These are phyloP conservation scores for Botrytis cinerea DNA, from an alignment of 2,329 filamentous ascomycete species.

Conservation along the genomic window DNA sequence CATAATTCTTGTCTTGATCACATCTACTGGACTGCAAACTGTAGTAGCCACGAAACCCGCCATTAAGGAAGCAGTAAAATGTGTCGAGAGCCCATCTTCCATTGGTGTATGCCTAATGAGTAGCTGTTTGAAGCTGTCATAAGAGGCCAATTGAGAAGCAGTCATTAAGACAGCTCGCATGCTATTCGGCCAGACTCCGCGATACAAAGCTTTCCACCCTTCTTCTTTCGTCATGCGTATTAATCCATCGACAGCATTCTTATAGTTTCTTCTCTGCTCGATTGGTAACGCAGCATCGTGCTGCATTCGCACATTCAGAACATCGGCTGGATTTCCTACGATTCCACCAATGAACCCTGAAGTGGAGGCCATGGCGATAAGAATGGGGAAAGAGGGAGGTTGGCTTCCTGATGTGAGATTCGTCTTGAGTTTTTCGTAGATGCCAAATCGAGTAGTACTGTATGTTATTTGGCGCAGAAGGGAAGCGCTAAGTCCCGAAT, in stretches of 20 bases:
- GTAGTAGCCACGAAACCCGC: conserved; percentile 84
- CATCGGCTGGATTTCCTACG: conserved; percentile 91
- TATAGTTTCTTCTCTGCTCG: conserved; percentile 80
- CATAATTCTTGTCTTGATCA: conserved; percentile 90
- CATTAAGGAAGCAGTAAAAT: conserved; percentile 75
- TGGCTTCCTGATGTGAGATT: conserved; percentile 56
- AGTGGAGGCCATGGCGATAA: conserved; percentile 78
- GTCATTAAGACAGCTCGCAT: conserved; percentile 86
- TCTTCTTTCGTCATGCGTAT: conserved; percentile 85
- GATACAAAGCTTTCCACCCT: conserved; percentile 73
- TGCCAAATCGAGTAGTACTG: conserved; percentile 91
- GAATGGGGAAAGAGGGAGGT: conserved; percentile 68
- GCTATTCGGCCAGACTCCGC: conserved; percentile 82
- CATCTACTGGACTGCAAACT: conserved; percentile 81
- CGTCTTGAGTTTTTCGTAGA: conserved; percentile 91
- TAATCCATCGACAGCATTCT: conserved; percentile 83
- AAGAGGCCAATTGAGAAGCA: conserved; percentile 77
- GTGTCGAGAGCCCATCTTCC: conserved; percentile 69
- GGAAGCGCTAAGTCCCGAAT: conserved; percentile 88
- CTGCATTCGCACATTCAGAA: conserved; percentile 98
- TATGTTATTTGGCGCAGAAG: conserved; percentile 94
- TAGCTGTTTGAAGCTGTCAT: conserved; percentile 76
- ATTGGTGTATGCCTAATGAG: conserved; percentile 68
- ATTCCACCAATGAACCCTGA: conserved; percentile 89
- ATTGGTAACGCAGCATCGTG: conserved; percentile 78